Base-by-base conservation (phyloP, 2,329 filamentous ascomycete species). In the Fusarium coffeatum region DNA sequence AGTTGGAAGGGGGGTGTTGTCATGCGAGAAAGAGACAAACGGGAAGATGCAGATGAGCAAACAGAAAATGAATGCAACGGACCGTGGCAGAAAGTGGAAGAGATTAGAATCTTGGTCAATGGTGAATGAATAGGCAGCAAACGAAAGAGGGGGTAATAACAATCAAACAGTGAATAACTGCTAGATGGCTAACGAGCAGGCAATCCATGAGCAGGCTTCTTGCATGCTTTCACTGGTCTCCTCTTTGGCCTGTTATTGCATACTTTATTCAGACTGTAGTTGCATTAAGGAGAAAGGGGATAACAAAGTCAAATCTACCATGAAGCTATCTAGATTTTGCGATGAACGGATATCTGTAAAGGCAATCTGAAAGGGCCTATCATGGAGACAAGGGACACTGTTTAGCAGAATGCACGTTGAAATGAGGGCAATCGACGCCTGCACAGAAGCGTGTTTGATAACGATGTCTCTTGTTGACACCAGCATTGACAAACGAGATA, bases 141-240 rank as follows among this genome's bases (percentile, higher is more conserved):
- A 20, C n/a, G 8, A 8, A 25, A 22, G 9, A 40, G 6, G 22
- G 18, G 8, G 16, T 6, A 13, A 15, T n/a, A 20, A 5, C 10
- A 6, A 8, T 7, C 11, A 15, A 51, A n/a, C 13, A 34, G 47
- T 54, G 27, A 54, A 13, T 37, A 10, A 55, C 22, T 25, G 9
- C 32, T 8, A 3, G 0, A 8, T 4, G 6, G 5, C 4, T 4
- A 9, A 8, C 9, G 20, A 41, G 8, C 13, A 15, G 10, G 25
- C 20, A 3, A 6, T 18, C 25, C n/a, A 20, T 16, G 30, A 20
- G 6, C 4, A 37, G 11, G 8, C 23, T 32, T 16, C 23, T 37
- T 37, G 9, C 3, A 37, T 5, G 16, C 1, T 5, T 37, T 18
- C 10, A 16, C 15, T 3, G 30, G 16, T 16, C 30, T 8, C 15